Evolutionary conservation across 257 asterid species (phyloP).

Genomic region (Pogostemon cablin): DNA sequence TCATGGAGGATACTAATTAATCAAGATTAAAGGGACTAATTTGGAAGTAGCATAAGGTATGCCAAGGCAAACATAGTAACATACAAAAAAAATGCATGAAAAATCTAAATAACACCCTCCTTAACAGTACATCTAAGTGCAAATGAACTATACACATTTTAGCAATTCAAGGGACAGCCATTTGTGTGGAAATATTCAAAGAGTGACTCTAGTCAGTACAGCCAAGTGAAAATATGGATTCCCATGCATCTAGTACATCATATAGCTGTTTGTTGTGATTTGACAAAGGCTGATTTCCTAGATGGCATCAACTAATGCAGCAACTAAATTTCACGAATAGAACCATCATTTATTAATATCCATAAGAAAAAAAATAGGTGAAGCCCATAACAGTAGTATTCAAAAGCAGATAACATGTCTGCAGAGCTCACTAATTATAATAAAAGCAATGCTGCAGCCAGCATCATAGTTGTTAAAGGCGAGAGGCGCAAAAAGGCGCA

Average conservation of each 20-base stretch:
- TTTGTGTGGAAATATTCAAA: not conserved
- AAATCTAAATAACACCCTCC: constrained; percentile 9
- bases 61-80: not conserved
- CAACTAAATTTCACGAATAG: not conserved
- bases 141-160: not conserved
- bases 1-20: constrained; percentile 12
- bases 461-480: too few species aligned
- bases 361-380: not conserved
- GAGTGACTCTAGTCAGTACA: not conserved
- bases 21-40: not conserved
- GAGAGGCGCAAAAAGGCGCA: too few species aligned
- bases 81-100: not conserved
- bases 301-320: constrained; percentile 9
- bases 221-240: not conserved
- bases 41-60: not conserved
- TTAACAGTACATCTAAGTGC: constrained; percentile 14
- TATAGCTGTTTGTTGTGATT: not conserved
- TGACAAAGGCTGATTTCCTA: not conserved
- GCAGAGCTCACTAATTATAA: not conserved
- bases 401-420: not conserved
- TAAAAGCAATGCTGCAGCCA: not conserved
- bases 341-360: constrained; percentile 5
- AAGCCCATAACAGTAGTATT: not conserved
- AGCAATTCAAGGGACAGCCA: not conserved
- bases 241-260: not conserved